phyloP scores from a whole-genome alignment of 1,284 basidiomycete species.

The Apiotrichum akiyoshidainum region DNA sequence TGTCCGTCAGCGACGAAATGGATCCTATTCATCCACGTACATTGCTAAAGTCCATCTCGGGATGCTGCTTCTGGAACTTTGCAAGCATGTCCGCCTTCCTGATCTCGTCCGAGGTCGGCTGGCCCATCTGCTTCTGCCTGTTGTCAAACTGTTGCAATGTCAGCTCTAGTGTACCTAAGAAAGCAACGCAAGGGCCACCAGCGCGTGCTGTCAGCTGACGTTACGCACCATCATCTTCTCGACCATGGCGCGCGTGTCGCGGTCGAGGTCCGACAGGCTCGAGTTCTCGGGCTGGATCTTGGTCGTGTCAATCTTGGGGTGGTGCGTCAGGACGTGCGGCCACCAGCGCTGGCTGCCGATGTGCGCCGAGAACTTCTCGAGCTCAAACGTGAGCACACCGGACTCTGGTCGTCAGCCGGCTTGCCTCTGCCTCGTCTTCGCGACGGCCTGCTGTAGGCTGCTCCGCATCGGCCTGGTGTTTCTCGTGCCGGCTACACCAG shows the following conservation, averaged over 20 bases:
- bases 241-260: slow-evolving; percentile 78
- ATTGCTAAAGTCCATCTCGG: slow-evolving; percentile 92
- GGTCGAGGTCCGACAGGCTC: slow-evolving; percentile 92
- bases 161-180: background rate
- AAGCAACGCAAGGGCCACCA: no score
- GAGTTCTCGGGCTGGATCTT: slow-evolving; percentile 96
- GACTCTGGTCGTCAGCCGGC: slow-evolving; percentile 35
- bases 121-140: slow-evolving; percentile 95
- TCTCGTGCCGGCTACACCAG: no score
- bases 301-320: slow-evolving; percentile 93
- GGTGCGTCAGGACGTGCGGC: slow-evolving; percentile 92
- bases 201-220: background rate
- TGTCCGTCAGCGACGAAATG: slow-evolving; percentile 4
- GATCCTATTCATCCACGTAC: slow-evolving; percentile 53
- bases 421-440: no score
- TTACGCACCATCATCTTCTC: slow-evolving; percentile 97
- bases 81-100: slow-evolving; percentile 85
- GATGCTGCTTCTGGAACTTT: slow-evolving; percentile 85
- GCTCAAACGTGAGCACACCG: slow-evolving; percentile 44
- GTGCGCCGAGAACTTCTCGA: slow-evolving; percentile 50
- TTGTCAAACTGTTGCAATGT: slow-evolving; percentile 75
- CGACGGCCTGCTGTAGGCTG: no score
- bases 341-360: slow-evolving; percentile 70
- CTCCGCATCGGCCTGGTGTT: background rate
- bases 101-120: slow-evolving; percentile 84